Base-by-base conservation (phyloP, 169 alveolate genomes). In the Cryptosporidium ubiquitum region DNA sequence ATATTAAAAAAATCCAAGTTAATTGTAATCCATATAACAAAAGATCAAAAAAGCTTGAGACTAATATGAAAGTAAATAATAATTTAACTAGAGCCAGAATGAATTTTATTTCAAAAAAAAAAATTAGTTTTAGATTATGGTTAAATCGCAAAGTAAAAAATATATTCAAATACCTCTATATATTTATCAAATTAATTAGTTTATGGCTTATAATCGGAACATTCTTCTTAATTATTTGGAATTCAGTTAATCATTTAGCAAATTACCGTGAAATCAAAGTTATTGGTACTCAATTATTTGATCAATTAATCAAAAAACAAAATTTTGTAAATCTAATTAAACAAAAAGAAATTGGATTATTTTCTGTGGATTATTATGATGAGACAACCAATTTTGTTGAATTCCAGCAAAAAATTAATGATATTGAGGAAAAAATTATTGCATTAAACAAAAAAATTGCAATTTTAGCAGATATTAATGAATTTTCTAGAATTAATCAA, bases 381-480 rank as follows among this genome's bases (percentile, higher is more conserved):
- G 66, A 55, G 35, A 55, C 66, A n/a, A 23, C n/a, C 5, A 55
- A 12, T 55, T 55, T 55, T 55, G 37, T 55, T 55, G 66, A 55
- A 26, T 20, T 55, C 66, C 66, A 55, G 18, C 35, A 55, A n/a
- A 73, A 57, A 1, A 29, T 73, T 55, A 61, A 35, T 12, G 70
- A 55, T 0, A 73, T 73, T 33, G 71, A 58, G 12, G 35, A 57
- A 6, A 35, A 58, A 10, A 14, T 73, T 10, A 39, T 73, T 29
- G 70, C 16, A 26, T 29, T 73, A 23, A 73, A 73, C 31, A 51
- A 73, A 31, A 73, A 73, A 35, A 55, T 73, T n/a, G 69, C 66
- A 9, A 52, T 55, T 55, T 7, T 73, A 7, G 40, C 69, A 18
- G 55, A 73, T 16, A 37, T 57, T 35, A 73, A 55, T 55, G 55